Conservation (phyloP, 2,329 filamentous ascomycete genomes). For the Venturia pyrina region DNA sequence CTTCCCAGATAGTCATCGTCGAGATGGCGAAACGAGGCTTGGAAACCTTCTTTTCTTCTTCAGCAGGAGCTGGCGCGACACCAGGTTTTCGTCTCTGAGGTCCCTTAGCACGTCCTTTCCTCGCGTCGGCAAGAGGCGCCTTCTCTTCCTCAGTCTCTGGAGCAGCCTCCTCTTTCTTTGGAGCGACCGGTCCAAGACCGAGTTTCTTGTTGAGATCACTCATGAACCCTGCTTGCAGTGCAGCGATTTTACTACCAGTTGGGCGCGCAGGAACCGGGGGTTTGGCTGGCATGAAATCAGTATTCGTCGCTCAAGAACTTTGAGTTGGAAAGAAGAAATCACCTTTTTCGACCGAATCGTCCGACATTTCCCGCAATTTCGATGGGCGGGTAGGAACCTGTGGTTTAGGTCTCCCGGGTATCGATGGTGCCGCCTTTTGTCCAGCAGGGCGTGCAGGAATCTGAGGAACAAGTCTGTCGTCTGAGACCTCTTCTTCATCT, state of each 20-base stretch:
- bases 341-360: conserved; percentile 21
- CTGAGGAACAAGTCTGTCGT: conserved; percentile 5
- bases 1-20: conserved; percentile 25
- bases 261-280: conserved; percentile 69
- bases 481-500: neutral
- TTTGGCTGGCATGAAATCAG: conserved; percentile 55
- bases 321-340: conserved; percentile 21
- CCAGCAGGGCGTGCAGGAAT: conserved; percentile 26
- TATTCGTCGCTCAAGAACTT: conserved; percentile 28
- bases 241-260: conserved; percentile 76
- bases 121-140: conserved; percentile 73
- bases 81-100: conserved; percentile 66
- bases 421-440: conserved; percentile 37
- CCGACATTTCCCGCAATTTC: conserved; percentile 34
- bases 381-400: conserved; percentile 48
- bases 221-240: conserved; percentile 84
- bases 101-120: conserved; percentile 82
- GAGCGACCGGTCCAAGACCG: conserved; percentile 70
- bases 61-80: conserved; percentile 38
- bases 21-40: conserved; percentile 17
- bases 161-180: conserved; percentile 53
- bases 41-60: conserved; percentile 41
- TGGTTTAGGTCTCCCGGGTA: conserved; percentile 54
- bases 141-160: conserved; percentile 54
- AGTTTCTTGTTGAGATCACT: conserved; percentile 85